These are phyloP conservation scores for Leccinum ochraceum DNA, from an alignment of 768 basidiomycete genomes.

Conservation along the genomic window DNA sequence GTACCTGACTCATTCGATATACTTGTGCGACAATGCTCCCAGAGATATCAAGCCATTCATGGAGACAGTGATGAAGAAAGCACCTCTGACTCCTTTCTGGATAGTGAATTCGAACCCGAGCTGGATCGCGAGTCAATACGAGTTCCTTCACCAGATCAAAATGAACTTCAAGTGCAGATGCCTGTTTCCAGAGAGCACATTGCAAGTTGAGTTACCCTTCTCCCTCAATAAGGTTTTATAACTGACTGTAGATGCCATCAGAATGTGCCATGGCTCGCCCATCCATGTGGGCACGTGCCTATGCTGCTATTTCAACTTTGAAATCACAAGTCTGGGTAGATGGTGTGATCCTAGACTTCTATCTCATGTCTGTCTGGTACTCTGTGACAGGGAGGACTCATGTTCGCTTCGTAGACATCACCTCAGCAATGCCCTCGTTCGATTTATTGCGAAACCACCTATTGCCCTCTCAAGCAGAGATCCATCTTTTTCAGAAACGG, in stretches of 20 bases:
- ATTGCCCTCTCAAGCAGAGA: background rate
- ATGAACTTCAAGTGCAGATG: background rate
- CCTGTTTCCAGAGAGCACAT: background rate
- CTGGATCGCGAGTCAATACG: background rate
- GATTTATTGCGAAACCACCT: background rate
- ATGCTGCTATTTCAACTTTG: background rate
- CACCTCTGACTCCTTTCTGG: background rate
- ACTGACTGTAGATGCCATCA: background rate
- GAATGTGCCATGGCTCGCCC: background rate
- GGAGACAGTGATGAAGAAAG: background rate
- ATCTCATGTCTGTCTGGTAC: background rate
- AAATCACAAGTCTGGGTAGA: background rate
- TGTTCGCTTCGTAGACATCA: background rate
- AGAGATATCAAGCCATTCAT: background rate
- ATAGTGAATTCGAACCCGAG: background rate
- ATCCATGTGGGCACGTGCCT: background rate
- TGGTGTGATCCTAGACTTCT: background rate
- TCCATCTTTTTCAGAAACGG: background rate
- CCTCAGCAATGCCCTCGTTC: background rate
- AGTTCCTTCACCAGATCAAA: background rate
- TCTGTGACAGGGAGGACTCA: background rate
- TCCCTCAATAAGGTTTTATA: too few species aligned
- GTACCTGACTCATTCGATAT: background rate
- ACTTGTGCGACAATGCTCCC: background rate
- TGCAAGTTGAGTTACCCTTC: background rate